Conservation (phyloP, 2,329 filamentous ascomycete genomes). For the Ophioceras dolichostomum region DNA sequence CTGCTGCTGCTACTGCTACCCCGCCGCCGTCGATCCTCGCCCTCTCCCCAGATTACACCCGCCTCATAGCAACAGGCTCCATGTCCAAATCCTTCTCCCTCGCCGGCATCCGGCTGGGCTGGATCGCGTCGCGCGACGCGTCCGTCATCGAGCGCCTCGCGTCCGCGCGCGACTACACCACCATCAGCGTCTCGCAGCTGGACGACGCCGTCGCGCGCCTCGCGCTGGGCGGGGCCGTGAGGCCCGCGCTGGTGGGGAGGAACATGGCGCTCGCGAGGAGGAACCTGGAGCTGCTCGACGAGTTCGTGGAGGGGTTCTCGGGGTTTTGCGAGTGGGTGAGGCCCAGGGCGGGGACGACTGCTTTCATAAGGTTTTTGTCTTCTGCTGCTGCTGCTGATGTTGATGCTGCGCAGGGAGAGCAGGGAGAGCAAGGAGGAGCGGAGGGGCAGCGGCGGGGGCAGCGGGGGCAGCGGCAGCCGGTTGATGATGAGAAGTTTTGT, state of each 20-base stretch:
- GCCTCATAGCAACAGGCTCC: conserved; percentile 62
- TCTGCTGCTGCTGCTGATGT: no score
- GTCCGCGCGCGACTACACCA: conserved; percentile 66
- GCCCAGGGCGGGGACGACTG: conserved; percentile 69
- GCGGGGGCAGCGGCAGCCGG: conserved; percentile 31
- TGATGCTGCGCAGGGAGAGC: no score
- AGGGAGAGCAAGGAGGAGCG: conserved; percentile 19
- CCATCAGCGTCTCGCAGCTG: conserved; percentile 72
- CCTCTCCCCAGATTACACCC: conserved; percentile 59
- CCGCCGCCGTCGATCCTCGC: conserved; percentile 49
- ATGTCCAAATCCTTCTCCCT: conserved; percentile 80
- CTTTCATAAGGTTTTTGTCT: conserved; percentile 61
- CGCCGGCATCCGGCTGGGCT: conserved; percentile 71
- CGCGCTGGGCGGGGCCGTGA: conserved; percentile 45
- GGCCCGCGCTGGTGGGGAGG: conserved; percentile 21
- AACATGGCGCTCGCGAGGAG: conserved; percentile 56
- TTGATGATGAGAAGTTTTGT: conserved; percentile 66
- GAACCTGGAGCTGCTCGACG: conserved; percentile 55
- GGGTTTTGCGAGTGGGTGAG: conserved; percentile 57
- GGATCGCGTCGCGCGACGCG: conserved; percentile 58
- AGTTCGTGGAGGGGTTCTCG: conserved; percentile 53
- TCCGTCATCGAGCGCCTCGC: conserved; percentile 52
- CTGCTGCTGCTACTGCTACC: no score
- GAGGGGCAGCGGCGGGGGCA: background rate
- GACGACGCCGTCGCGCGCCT: conserved; percentile 70